Conservation (phyloP, 1,284 basidiomycete genomes). For the Sanghuangporus baumii region DNA sequence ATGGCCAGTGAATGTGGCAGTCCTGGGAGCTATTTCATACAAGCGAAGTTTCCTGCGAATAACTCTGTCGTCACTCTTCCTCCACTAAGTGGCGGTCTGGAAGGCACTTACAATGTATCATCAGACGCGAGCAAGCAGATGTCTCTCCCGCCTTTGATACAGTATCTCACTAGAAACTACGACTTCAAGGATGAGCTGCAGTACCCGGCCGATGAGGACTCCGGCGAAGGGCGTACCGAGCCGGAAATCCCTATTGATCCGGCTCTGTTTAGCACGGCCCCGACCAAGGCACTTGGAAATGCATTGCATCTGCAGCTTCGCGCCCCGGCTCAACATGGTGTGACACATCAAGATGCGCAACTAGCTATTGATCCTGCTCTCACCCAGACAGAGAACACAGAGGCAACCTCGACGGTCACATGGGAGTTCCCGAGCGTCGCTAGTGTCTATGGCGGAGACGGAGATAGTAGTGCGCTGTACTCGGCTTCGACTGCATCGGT, state of each 20-base stretch:
- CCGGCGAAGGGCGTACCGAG: background rate
- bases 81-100: background rate
- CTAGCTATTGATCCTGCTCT: background rate
- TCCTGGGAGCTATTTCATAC: background rate
- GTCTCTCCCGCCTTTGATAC: slow-evolving; percentile 9
- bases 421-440: background rate
- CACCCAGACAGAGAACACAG: background rate
- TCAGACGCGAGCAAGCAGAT: background rate
- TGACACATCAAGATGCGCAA: background rate
- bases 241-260: slow-evolving; percentile 12
- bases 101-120: background rate
- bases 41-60: background rate
- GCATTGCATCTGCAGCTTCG: slow-evolving; percentile 1
- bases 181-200: background rate
- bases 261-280: background rate
- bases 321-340: background rate
- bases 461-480: background rate
- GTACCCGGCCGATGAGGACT: background rate
- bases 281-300: background rate
- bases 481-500: slow-evolving; percentile 1
- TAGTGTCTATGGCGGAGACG: background rate
- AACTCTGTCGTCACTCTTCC: slow-evolving; percentile 3
- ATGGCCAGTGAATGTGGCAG: background rate
- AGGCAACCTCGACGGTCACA: background rate
- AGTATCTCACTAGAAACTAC: slow-evolving; percentile 5